These are phyloP conservation scores for Phalaenopsis equestris DNA, from an alignment of 106 monocot genomes.

Conservation along the genomic window DNA sequence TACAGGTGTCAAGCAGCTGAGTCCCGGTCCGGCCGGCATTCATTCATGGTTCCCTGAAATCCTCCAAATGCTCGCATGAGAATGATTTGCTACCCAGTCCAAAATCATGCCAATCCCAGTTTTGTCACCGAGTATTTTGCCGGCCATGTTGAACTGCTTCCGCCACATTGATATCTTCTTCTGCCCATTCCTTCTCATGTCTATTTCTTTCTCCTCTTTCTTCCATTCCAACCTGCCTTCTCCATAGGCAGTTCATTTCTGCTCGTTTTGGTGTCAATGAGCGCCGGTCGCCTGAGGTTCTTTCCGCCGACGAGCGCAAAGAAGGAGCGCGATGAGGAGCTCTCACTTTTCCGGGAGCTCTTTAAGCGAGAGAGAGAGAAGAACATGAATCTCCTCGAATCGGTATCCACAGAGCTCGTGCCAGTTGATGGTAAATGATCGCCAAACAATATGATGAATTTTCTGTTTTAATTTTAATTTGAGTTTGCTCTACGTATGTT, in stretches of 20 bases:
- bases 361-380: slow-evolving; percentile 31
- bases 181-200: not conserved
- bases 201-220: not conserved
- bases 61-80: not conserved
- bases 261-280: not conserved
- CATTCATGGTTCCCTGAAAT: not conserved
- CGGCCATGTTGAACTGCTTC: not conserved
- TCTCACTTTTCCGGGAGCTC: slow-evolving; percentile 30
- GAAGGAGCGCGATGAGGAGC: slow-evolving; percentile 32
- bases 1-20: no score
- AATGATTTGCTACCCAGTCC: not conserved
- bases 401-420: slow-evolving; percentile 26
- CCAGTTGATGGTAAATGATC: not conserved
- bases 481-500: no score
- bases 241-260: not conserved
- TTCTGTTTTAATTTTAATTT: no score
- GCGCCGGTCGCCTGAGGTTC: slow-evolving; percentile 2
- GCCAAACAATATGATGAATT: no score
- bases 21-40: not conserved
- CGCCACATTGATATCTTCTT: not conserved
- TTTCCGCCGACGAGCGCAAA: slow-evolving; percentile 2
- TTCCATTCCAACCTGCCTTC: not conserved
- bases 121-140: not conserved
- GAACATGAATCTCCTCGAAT: slow-evolving; percentile 25
- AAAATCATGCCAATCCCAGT: not conserved